Percentiles rank a stretch among this genome's conserved stretches.
Conservation (phyloP, 176 grass and related monocot species). For the Carex cristatella region DNA sequence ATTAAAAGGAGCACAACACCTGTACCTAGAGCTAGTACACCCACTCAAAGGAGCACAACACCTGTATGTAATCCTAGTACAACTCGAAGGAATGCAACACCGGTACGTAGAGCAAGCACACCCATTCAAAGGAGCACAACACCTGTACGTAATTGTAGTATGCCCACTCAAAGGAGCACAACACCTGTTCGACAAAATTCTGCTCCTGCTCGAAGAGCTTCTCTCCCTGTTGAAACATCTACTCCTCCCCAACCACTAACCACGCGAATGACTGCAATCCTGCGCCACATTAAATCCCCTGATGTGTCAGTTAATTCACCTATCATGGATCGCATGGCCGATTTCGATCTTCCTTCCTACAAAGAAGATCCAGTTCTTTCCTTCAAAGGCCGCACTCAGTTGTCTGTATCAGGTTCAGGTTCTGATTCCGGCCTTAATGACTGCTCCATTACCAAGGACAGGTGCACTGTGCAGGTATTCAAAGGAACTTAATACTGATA, state of each 20-base stretch:
- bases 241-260: not conserved
- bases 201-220: slow-evolving; percentile 32
- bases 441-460: slow-evolving; percentile 88
- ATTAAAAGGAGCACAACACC: not conserved
- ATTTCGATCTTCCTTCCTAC: slow-evolving; percentile 69
- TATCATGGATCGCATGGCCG: slow-evolving; percentile 77
- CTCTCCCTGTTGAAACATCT: slow-evolving; percentile 32
- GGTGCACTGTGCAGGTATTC: slow-evolving; percentile 71
- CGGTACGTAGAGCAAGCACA: not conserved
- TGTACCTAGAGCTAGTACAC: not conserved
- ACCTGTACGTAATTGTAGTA: not conserved
- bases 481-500: not conserved
- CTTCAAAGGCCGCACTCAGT: slow-evolving; percentile 23
- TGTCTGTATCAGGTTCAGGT: slow-evolving; percentile 24
- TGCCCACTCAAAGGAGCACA: not conserved
- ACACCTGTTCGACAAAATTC: not conserved
- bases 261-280: slow-evolving; percentile 3
- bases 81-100: slow-evolving; percentile 4
- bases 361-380: slow-evolving; percentile 32
- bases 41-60: slow-evolving; percentile 8
- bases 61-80: not conserved
- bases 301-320: slow-evolving; percentile 84
- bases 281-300: slow-evolving; percentile 53
- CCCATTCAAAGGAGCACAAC: slow-evolving; percentile 12
- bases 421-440: slow-evolving; percentile 25